These are phyloP conservation scores for Pseudogymnoascus sp. DNA, from an alignment of 2,329 filamentous ascomycete genomes.

Conservation along the genomic window DNA sequence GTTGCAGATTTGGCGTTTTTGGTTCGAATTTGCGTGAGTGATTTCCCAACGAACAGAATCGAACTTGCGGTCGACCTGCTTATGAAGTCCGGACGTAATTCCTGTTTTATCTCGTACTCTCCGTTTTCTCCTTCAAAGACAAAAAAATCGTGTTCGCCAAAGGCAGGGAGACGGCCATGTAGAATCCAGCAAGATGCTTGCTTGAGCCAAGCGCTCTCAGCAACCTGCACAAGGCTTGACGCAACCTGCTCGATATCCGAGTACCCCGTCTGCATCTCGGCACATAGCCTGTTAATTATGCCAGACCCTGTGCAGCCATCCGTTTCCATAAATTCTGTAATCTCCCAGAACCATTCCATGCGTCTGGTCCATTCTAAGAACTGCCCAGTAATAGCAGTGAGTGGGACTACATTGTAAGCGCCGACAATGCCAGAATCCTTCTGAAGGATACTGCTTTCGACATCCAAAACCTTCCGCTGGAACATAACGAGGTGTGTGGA, in stretches of 20 bases:
- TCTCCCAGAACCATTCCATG: constrained; percentile 78
- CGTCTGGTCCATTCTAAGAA: constrained; percentile 82
- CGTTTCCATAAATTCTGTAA: constrained; percentile 61
- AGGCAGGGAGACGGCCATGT: constrained; percentile 74
- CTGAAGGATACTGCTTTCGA: constrained; percentile 71
- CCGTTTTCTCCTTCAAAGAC: constrained; percentile 45
- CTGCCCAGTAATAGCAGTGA: constrained; percentile 76
- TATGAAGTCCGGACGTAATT: constrained; percentile 73
- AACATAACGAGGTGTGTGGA: constrained; percentile 72
- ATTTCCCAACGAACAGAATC: constrained; percentile 85
- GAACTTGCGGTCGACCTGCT: constrained; percentile 67
- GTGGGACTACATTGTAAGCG: constrained; percentile 85
- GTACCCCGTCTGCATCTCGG: constrained; percentile 81
- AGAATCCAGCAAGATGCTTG: constrained; percentile 87
- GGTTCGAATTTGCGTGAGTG: constrained; percentile 73
- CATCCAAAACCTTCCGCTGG: constrained; percentile 74
- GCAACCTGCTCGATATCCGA: constrained; percentile 75
- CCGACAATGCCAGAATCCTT: constrained; percentile 76
- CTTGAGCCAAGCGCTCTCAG: constrained; percentile 86
- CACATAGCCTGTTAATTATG: constrained; percentile 70
- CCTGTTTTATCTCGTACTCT: constrained; percentile 53
- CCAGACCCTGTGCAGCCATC: constrained; percentile 58
- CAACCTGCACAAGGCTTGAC: constrained; percentile 63
- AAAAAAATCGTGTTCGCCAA: constrained; percentile 83
- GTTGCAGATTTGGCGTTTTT: constrained; percentile 36